These are phyloP conservation scores for Colletotrichum sp. DNA, from an alignment of 2,329 filamentous ascomycete genomes.

Conservation along the genomic window DNA sequence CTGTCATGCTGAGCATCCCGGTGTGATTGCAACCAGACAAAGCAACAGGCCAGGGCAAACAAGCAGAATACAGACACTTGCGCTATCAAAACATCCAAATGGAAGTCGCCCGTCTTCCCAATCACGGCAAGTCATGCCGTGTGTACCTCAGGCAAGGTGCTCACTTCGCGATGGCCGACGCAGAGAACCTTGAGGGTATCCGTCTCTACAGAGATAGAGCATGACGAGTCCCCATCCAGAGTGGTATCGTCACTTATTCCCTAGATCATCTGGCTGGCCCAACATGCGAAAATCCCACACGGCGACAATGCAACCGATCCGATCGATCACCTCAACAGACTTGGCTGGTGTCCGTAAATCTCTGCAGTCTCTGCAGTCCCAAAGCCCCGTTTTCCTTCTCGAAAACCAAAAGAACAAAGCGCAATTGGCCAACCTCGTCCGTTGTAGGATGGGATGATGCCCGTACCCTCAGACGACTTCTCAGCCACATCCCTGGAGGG, in stretches of 20 bases:
- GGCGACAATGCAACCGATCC: slow-evolving; percentile 4
- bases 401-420: background rate
- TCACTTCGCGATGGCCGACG: background rate
- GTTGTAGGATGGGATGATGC: slow-evolving; percentile 15
- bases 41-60: background rate
- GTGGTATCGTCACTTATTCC: slow-evolving; percentile 13
- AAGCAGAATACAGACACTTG: background rate
- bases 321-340: slow-evolving; percentile 7
- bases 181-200: background rate
- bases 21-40: background rate
- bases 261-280: slow-evolving; percentile 11
- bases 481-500: slow-evolving; percentile 19
- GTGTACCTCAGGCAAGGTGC: background rate
- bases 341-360: background rate
- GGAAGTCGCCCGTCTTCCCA: background rate
- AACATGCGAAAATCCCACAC: background rate
- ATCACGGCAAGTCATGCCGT: background rate
- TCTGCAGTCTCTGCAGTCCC: background rate
- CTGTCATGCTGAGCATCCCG: background rate
- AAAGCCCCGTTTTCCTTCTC: slow-evolving; percentile 10
- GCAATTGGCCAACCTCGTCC: slow-evolving; percentile 17
- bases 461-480: slow-evolving; percentile 7
- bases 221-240: slow-evolving; percentile 11
- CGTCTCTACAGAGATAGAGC: background rate
- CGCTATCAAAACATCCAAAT: background rate